phyloP scores from a whole-genome alignment of 2,329 filamentous ascomycete species.

The Leptoxyphium fumago region DNA sequence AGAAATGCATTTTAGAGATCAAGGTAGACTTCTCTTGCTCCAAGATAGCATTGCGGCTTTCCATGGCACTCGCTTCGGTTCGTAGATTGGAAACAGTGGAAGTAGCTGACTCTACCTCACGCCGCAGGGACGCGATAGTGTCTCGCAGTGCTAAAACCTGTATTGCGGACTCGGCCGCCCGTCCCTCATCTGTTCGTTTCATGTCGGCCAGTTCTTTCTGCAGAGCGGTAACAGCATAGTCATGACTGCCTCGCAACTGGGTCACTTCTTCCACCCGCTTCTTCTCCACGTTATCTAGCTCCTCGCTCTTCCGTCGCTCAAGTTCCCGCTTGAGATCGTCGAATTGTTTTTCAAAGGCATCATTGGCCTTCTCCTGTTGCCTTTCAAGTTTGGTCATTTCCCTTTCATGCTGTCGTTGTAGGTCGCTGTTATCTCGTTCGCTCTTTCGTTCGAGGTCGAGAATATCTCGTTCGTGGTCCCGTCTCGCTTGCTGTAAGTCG shows the following conservation, averaged over 20 bases:
- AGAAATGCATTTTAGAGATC: constrained; percentile 69
- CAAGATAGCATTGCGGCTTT: constrained; percentile 44
- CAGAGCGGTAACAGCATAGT: constrained; percentile 51
- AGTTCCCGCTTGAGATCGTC: constrained; percentile 29
- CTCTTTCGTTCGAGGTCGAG: constrained; percentile 15
- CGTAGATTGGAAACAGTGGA: constrained; percentile 43
- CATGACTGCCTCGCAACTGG: constrained; percentile 46
- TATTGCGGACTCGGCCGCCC: constrained; percentile 36
- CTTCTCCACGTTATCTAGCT: constrained; percentile 43
- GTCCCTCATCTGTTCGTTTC: constrained; percentile 38
- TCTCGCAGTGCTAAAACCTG: constrained; percentile 30
- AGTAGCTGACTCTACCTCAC: constrained; percentile 36
- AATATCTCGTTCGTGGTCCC: constrained; percentile 19
- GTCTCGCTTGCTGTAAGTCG: constrained; percentile 16
- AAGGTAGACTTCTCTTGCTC: constrained; percentile 64
- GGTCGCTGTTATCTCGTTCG: constrained; percentile 13
- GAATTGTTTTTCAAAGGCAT: constrained; percentile 37
- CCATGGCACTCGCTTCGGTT: constrained; percentile 32
- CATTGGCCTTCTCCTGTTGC: constrained; percentile 40
- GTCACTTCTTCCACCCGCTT: constrained; percentile 55
- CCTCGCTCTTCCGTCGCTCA: constrained; percentile 31
- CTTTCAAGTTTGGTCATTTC: constrained; percentile 13
- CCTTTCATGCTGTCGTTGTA: constrained; percentile 14
- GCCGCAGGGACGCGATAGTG: constrained; percentile 9
- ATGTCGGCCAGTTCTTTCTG: constrained; percentile 35